Percentiles rank a stretch among this genome's conserved stretches.
These are phyloP conservation scores for Rutstroemia sp. DNA, from an alignment of 2,329 filamentous ascomycete genomes.

Conservation along the genomic window DNA sequence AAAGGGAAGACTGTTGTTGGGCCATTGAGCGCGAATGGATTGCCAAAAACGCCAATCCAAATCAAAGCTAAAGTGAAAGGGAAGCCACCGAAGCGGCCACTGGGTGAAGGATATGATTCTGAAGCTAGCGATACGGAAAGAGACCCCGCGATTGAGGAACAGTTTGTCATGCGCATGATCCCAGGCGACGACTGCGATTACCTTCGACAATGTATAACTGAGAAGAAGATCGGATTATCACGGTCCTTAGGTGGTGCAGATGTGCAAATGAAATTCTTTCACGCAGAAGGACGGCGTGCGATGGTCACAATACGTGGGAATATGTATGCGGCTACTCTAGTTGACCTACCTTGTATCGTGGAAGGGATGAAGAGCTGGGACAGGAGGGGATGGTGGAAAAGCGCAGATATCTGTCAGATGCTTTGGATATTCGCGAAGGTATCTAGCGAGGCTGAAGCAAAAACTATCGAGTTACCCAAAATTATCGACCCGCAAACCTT, in stretches of 20 bases:
- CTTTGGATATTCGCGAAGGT: constrained; percentile 56
- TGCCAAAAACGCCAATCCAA: constrained; percentile 25
- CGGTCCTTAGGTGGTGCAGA: constrained; percentile 63
- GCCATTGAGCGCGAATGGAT: constrained; percentile 10
- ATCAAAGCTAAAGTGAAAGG: constrained; percentile 59
- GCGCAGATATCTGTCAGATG: constrained; percentile 70
- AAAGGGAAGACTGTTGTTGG: constrained; percentile 15
- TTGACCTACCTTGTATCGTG: constrained; percentile 63
- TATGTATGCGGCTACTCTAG: constrained; percentile 57
- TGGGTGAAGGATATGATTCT: constrained; percentile 91
- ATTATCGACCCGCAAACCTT: constrained; percentile 27
- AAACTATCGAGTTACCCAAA: constrained; percentile 23
- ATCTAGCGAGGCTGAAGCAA: constrained; percentile 44
- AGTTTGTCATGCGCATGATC: constrained; percentile 82
- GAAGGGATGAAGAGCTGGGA: constrained; percentile 73
- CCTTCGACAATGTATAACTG: constrained; percentile 65
- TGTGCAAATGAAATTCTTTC: constrained; percentile 73
- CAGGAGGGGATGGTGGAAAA: constrained; percentile 65
- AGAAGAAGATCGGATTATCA: constrained; percentile 65
- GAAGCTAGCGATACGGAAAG: constrained; percentile 85
- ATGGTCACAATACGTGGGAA: constrained; percentile 52
- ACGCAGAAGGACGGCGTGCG: constrained; percentile 53
- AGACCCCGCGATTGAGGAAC: constrained; percentile 83
- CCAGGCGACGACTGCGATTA: constrained; percentile 83
- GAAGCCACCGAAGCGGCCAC: constrained; percentile 59